Base-by-base conservation (phyloP, 2,329 filamentous ascomycete genomes). In the Akanthomyces dipterigenus region DNA sequence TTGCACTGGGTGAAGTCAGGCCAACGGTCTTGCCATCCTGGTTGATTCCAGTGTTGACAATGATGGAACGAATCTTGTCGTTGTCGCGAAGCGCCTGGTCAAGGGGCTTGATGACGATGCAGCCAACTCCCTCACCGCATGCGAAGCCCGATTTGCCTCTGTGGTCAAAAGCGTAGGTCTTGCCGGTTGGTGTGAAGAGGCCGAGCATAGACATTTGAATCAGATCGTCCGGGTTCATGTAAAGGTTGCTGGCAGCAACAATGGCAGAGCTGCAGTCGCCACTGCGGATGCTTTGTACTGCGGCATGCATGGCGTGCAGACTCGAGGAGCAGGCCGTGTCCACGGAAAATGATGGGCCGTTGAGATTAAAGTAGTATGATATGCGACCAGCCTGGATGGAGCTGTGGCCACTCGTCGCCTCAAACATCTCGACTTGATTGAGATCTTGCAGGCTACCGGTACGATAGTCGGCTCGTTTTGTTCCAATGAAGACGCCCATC, bases 81-180 rank as follows among this genome's bases (percentile, higher is more conserved):
- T 80, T 80, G 63, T 84, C 83, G 46, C 68, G 71, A 26, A 85
- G 68, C 2, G 85, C 85, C 62, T 82, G 76, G 38, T 79, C 76
- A 0, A 87, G 74, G 1, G 77, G 78, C 71, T 88, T 88, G 14
- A 88, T 68, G 12, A 87, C 68, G 3, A 88, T 65, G 55, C 80
- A 75, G 7, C 75, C 82, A 22, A 80, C 78, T 4, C 84, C 85
- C 65, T 88, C 85, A 9, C 83, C 86, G 11, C 85, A 78, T 0
- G 80, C 84, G 65, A 86, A 89, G 0, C 86, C 87, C 43, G 34
- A 65, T 66, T 69, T 50, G 54, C 67, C 69, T 60, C 68, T 54
- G 62, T 71, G 63, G 65, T 73, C 63, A 36, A 68, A 65, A 43
- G 81, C 80, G 55, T 77, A 78, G 16, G 78, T 84, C 42, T 78